Percentiles rank a stretch among this genome's conserved stretches.
Evolutionary conservation across 2,329 filamentous ascomycete genomes (phyloP).

Genomic region (Phyllosticta ampelicida): DNA sequence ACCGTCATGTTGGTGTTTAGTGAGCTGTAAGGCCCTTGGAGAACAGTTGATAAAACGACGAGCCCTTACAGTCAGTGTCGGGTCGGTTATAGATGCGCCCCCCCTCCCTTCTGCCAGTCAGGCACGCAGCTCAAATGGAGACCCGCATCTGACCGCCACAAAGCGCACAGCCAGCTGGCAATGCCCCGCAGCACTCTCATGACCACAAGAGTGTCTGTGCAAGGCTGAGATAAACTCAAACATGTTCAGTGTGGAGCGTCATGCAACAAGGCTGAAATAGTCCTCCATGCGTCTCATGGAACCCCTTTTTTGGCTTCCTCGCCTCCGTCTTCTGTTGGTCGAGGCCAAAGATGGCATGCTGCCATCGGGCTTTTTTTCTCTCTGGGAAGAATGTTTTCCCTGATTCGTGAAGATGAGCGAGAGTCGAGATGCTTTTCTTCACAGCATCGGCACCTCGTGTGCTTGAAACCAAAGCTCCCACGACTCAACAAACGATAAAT

Average conservation of each 20-base stretch:
- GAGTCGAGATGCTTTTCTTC: neutral
- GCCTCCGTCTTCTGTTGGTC: neutral
- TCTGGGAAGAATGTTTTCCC: neutral
- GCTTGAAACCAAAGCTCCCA: neutral
- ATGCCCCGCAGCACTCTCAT: neutral
- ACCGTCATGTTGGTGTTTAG: neutral
- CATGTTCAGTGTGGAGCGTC: neutral
- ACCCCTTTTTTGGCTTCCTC: neutral
- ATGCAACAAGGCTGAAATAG: neutral
- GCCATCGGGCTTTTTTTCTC: neutral
- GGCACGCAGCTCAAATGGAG: neutral
- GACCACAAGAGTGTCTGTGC: neutral
- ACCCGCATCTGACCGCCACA: neutral
- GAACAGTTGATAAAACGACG: neutral
- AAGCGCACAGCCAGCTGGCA: neutral
- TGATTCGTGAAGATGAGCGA: neutral
- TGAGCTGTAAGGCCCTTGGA: neutral
- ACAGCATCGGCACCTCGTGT: neutral
- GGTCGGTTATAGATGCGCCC: neutral
- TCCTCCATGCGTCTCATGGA: neutral
- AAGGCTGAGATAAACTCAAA: neutral
- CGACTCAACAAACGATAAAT: neutral
- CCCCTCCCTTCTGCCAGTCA: neutral
- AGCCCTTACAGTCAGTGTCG: neutral
- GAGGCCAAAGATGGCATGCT: neutral